Percentiles rank a stretch among this genome's conserved stretches.
phyloP scores from a whole-genome alignment of 192 early-diverging fungal genomes.

The Chytriomyces hyalinus region DNA sequence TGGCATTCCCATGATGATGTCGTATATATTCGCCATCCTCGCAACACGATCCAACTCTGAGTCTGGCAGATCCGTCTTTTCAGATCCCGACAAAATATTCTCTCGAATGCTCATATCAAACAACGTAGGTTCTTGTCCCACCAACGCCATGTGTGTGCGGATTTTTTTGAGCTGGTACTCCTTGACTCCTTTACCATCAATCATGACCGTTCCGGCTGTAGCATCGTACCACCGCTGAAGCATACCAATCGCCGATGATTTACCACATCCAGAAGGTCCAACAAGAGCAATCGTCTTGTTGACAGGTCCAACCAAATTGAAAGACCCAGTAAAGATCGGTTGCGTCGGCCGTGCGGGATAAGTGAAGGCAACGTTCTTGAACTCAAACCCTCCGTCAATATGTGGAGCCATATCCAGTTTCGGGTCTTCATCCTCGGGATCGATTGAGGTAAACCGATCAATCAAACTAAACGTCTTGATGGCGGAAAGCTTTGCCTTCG shows the following conservation, averaged over 20 bases:
- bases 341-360: constrained; percentile 70
- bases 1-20: constrained; percentile 84
- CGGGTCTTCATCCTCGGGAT: constrained; percentile 58
- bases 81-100: constrained; percentile 43
- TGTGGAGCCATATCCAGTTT: constrained; percentile 34
- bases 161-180: constrained; percentile 69
- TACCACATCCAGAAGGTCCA: constrained; percentile 79
- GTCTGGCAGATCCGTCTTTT: constrained; percentile 44
- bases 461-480: constrained; percentile 49
- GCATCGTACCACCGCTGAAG: constrained; percentile 79
- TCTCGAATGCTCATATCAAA: constrained; percentile 54
- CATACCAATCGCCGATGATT: constrained; percentile 64
- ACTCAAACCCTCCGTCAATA: constrained; percentile 50
- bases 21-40: constrained; percentile 71
- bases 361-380: constrained; percentile 50
- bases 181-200: constrained; percentile 70
- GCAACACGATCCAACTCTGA: constrained; percentile 72
- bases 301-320: constrained; percentile 60
- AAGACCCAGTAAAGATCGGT: constrained; percentile 53
- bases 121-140: constrained; percentile 57
- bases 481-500: constrained; percentile 56
- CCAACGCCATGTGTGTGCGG: constrained; percentile 70
- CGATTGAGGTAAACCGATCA: constrained; percentile 52
- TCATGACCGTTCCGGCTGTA: constrained; percentile 53
- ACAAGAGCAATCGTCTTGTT: constrained; percentile 73